Conservation (phyloP, 768 basidiomycete species). For the Tricholomella constricta region DNA sequence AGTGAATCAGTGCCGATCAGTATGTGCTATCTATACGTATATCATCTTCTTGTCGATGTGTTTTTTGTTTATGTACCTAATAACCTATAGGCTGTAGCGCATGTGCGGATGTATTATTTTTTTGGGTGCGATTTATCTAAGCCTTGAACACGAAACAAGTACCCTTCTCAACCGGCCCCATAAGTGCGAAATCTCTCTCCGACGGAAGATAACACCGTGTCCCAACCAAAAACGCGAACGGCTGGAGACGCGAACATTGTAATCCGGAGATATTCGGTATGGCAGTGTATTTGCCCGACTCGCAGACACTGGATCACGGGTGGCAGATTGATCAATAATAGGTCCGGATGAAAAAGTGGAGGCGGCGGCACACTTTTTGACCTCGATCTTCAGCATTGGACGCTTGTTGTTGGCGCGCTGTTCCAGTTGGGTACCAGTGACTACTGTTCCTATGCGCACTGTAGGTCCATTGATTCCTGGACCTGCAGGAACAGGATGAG, state of each 20-base stretch:
- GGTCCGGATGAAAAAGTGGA: neutral
- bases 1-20: constrained; percentile 1
- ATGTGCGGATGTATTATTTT: neutral
- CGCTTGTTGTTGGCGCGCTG: neutral
- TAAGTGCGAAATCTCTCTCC: neutral
- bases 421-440: neutral
- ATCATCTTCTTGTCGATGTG: too few species aligned
- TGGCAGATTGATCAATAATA: neutral
- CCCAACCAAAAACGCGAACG: neutral
- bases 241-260: neutral
- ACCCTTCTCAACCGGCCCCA: neutral
- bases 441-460: neutral
- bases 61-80: too few species aligned
- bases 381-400: neutral
- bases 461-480: neutral
- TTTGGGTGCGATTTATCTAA: neutral
- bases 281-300: neutral
- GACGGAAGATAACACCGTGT: neutral
- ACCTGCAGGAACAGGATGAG: neutral
- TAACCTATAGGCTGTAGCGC: too few species aligned
- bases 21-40: neutral
- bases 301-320: neutral
- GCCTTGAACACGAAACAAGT: neutral
- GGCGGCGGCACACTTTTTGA: neutral
- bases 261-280: neutral